A percentile compares a stretch with the other conserved stretches of the same genome.
Conservation (phyloP, 2,329 filamentous ascomycete species). For the Corinectria fuckeliana region DNA sequence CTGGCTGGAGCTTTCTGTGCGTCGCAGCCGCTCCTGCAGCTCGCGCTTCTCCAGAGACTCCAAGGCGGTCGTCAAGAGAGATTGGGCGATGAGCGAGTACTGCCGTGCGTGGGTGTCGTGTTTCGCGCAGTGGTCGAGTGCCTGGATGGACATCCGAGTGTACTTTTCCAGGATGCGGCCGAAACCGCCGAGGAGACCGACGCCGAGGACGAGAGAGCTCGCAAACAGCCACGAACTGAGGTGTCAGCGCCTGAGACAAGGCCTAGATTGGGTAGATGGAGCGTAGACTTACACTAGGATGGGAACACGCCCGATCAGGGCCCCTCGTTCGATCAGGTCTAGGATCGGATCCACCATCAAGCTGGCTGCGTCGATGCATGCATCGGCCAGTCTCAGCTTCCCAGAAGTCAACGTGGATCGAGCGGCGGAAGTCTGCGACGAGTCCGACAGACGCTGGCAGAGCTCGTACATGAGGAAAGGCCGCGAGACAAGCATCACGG, state of each 20-base stretch:
- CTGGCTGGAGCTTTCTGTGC: constrained; percentile 58
- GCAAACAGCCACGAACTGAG: constrained; percentile 61
- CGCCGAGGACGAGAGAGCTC: constrained; percentile 57
- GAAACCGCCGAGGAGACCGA: constrained; percentile 59
- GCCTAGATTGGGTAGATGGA: too few relatives aligned
- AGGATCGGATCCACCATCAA: constrained; percentile 59
- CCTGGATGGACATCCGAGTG: constrained; percentile 53
- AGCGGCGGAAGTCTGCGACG: constrained; percentile 17
- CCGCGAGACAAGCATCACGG: constrained; percentile 62
- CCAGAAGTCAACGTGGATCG: constrained; percentile 44
- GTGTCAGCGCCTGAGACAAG: neutral
- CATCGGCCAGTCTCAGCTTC: constrained; percentile 59
- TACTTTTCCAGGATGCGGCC: constrained; percentile 60
- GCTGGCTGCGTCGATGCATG: constrained; percentile 61
- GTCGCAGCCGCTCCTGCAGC: constrained; percentile 51
- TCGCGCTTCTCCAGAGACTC: constrained; percentile 57
- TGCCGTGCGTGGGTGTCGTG: constrained; percentile 58
- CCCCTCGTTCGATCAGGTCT: constrained; percentile 50
- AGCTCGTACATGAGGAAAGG: constrained; percentile 65
- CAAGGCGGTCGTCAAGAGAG: constrained; percentile 53
- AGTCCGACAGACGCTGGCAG: constrained; percentile 51
- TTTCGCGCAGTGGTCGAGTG: constrained; percentile 57
- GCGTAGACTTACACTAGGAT: constrained; percentile 56
- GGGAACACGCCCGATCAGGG: constrained; percentile 54
- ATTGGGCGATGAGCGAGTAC: constrained; percentile 61